Conservation (phyloP, 345 rosid species). For the Isatis tinctoria region DNA sequence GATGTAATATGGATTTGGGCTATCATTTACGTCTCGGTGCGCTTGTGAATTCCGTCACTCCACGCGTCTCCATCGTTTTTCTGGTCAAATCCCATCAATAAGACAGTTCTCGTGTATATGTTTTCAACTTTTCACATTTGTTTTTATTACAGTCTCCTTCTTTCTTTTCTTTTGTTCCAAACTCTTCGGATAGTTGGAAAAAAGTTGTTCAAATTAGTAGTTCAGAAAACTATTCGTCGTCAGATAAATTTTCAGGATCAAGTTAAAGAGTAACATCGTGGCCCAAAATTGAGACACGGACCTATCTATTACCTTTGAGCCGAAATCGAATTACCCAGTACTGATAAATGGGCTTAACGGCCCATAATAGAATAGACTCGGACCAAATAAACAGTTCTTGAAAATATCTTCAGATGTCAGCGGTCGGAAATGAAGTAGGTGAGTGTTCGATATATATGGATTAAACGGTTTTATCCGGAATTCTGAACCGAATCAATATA, state of each 20-base stretch:
- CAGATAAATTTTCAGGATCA: no score
- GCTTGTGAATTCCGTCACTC: conserved; percentile 15
- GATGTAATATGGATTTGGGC: not conserved
- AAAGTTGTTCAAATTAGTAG: not conserved
- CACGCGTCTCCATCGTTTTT: conserved; percentile 24
- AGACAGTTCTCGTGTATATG: not conserved
- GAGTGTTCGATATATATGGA: not conserved
- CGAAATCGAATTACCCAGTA: not conserved
- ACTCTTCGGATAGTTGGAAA: not conserved
- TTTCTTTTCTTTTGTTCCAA: not conserved
- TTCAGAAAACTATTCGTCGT: not conserved
- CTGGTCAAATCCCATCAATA: conserved; percentile 5
- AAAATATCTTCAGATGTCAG: not conserved
- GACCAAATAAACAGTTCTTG: not conserved
- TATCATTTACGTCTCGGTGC: conserved; percentile 12
- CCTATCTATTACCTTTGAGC: not conserved
- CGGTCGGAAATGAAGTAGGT: not conserved
- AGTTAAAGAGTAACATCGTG: not conserved
- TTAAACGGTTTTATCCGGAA: not conserved
- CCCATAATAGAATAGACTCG: not conserved
- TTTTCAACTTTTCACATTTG: conserved; percentile 2
- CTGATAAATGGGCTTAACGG: not conserved
- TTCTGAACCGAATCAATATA: not conserved
- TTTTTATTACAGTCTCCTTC: not conserved
- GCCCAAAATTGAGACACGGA: not conserved